Evolutionary conservation across 2,329 filamentous ascomycete genomes (phyloP).

Genomic region (Aspergillus persii): DNA sequence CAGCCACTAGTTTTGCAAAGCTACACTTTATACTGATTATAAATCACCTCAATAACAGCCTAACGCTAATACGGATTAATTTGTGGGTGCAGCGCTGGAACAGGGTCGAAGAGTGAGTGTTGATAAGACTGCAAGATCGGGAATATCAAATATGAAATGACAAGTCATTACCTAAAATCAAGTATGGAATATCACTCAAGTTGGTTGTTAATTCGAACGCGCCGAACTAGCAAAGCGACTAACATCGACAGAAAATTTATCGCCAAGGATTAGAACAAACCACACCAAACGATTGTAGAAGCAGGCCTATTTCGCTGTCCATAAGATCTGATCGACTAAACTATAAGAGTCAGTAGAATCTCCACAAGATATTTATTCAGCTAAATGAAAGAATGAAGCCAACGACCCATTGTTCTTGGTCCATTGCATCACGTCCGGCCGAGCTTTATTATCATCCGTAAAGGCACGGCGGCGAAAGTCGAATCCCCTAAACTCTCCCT

Average conservation of each 20-base stretch:
- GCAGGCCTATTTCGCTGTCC: background rate
- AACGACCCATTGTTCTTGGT: background rate
- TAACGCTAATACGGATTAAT: too few relatives aligned
- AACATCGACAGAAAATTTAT: background rate
- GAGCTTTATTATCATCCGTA: background rate
- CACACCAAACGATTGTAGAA: background rate
- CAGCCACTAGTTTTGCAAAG: too few relatives aligned
- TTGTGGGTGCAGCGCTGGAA: too few relatives aligned
- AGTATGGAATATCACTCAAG: background rate
- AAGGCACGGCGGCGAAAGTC: background rate
- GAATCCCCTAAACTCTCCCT: background rate
- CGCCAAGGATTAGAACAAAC: background rate
- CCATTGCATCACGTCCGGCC: background rate
- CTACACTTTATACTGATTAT: too few relatives aligned
- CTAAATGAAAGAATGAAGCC: background rate
- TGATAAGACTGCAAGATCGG: too few relatives aligned
- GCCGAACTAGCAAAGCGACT: background rate
- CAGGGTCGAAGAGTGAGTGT: too few relatives aligned
- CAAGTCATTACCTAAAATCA: too few relatives aligned
- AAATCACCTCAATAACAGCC: too few relatives aligned
- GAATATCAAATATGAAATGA: too few relatives aligned
- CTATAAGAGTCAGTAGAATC: background rate
- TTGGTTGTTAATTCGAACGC: background rate
- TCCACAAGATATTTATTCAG: background rate
- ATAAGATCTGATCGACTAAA: background rate